These are phyloP conservation scores for Gamsiella multidivaricata DNA, from an alignment of 192 early-diverging fungal species.

Conservation along the genomic window DNA sequence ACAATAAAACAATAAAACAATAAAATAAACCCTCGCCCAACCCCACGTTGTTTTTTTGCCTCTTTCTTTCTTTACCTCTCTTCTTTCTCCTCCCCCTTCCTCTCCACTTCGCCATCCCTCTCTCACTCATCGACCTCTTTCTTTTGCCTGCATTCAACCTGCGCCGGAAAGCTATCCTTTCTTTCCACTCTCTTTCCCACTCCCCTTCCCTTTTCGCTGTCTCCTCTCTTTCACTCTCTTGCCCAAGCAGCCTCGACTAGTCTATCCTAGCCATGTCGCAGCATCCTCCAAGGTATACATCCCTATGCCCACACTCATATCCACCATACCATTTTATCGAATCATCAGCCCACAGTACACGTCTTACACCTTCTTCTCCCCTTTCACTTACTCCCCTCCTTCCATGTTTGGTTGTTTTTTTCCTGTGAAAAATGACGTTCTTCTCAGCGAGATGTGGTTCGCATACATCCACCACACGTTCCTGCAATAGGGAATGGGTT, in stretches of 20 bases:
- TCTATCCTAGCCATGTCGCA: slow-evolving; percentile 13
- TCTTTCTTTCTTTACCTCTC: neutral
- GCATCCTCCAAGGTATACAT: slow-evolving; percentile 16
- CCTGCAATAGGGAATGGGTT: neutral
- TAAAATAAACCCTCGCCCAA: no score
- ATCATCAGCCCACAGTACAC: neutral
- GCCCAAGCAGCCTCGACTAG: neutral
- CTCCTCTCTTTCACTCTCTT: neutral
- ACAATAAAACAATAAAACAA: no score
- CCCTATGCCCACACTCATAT: neutral
- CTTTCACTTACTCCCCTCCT: no score
- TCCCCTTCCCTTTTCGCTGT: neutral
- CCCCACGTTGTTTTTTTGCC: neutral
- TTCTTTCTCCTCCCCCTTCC: neutral
- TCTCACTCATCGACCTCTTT: no score
- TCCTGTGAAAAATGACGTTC: no score
- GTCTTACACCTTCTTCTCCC: neutral
- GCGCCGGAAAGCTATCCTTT: no score
- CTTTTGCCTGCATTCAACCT: no score
- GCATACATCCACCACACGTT: no score
- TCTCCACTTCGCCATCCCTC: neutral
- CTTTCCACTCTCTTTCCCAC: neutral
- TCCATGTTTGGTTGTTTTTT: no score
- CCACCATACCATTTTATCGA: no score
- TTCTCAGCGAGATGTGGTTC: no score